Evolutionary conservation across 495 filamentous ascomycete genomes (phyloP), one percentile per base, ranked within the genome.

Genomic region (Aspergillus biplanus): DNA sequence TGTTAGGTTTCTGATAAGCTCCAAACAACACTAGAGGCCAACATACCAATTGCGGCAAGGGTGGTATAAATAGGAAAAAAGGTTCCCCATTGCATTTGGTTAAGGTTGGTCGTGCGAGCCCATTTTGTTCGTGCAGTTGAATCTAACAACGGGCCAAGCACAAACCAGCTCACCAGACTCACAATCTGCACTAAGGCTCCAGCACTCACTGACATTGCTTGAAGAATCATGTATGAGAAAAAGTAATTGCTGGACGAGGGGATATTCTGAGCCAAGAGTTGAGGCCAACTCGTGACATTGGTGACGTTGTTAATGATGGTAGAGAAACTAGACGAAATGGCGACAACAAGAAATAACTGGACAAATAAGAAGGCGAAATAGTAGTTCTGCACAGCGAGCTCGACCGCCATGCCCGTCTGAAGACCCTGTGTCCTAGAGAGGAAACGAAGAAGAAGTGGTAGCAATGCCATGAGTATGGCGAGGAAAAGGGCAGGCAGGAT

Each of bases 11-110:
- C 15, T 49, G 33, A 0, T 34, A 21, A 16, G n/a, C 15, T 16
- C 15, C n/a, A 50, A 50, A 2, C 11, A 18, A 18, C 3, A n/a
- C 8, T 27, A 37, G 11, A 15, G 15, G 31, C 5, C 32, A 21
- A 71, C 83, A 65, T 76, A 86, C 85, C 94, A 66, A 99, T 98
- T 68, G 90, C 93, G 56, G 93, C 95, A 58, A 98, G 87, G 66
- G 94, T 97, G 13, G 95, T 98, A 75, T 97, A 98, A 4, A 97
- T 88, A 0, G 95, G 95, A 72, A 97, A 98, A 78, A 93, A 94
- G 4, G 87, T 91, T 7, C 95, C 95, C 94, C 96, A 98, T 64
- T 88, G 86, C 68, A 97, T 87, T 59, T 83, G 84, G 52, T 89
- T 86, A 44, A 98, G 79, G 47, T 84, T 86, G 7, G 91, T 92